These are phyloP conservation scores for Naegleria fowleri DNA, from an alignment of 208 protist genomes.

Conservation along the genomic window DNA sequence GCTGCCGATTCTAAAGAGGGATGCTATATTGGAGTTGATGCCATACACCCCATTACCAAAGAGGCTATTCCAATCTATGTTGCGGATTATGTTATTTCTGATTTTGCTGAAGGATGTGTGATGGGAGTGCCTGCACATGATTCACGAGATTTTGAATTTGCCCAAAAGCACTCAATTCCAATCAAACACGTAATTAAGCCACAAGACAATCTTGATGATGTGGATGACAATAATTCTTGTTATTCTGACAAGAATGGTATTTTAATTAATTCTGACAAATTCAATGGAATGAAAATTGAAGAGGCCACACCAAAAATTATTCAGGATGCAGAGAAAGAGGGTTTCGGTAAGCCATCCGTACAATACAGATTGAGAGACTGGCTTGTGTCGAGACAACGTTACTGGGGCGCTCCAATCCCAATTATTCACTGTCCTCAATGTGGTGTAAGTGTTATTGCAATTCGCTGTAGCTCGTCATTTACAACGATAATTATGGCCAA, in stretches of 20 bases:
- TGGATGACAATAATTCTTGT: not conserved
- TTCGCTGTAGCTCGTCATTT: not conserved
- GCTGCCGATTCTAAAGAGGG: slow-evolving; percentile 17
- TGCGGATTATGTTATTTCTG: slow-evolving; percentile 53
- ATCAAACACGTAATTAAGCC: slow-evolving; percentile 34
- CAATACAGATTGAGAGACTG: slow-evolving; percentile 63
- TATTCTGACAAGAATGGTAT: not conserved
- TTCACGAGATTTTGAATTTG: slow-evolving; percentile 58
- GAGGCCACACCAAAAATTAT: slow-evolving; percentile 16
- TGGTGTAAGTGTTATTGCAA: slow-evolving; percentile 32
- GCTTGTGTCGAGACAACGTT: slow-evolving; percentile 67
- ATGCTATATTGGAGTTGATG: slow-evolving; percentile 32
- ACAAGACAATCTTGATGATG: not conserved
- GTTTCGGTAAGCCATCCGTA: not conserved
- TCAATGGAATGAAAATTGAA: slow-evolving; percentile 18
- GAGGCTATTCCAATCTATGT: slow-evolving; percentile 51
- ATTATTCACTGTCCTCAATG: slow-evolving; percentile 52
- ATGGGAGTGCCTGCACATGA: slow-evolving; percentile 71
- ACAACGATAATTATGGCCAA: no score
- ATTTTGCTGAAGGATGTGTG: slow-evolving; percentile 59
- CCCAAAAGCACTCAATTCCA: slow-evolving; percentile 25
- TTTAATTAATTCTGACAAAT: slow-evolving; percentile 30
- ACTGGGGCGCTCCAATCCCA: slow-evolving; percentile 57
- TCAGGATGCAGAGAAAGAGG: not conserved
- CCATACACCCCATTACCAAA: slow-evolving; percentile 20